phyloP scores from a whole-genome alignment of 306 rosid species.

The Prunus persica region Prunus_persica_NCBIv2 NC_034013.1:9780001-9780500 shows the following conservation, averaged over 20 bases:
- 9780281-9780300: constrained; percentile 16
- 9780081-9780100: constrained; percentile 3
- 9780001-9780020: constrained; percentile 33
- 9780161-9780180: constrained; percentile 11
- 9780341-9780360: not conserved
- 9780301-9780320: not conserved
- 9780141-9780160: constrained; percentile 6
- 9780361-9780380: constrained; percentile 26
- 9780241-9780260: constrained; percentile 25
- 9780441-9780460: not conserved
- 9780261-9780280: constrained; percentile 11
- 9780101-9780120: not conserved
- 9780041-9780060: not conserved
- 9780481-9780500: not conserved
- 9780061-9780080: constrained; percentile 18
- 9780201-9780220: constrained; percentile 7
- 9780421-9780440: constrained; percentile 28
- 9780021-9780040: constrained; percentile 5
- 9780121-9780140: constrained; percentile 1
- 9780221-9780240: constrained; percentile 32
- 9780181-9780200: constrained; percentile 6
- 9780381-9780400: constrained; percentile 29
- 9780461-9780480: not conserved
- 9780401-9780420: constrained; percentile 28
- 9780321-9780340: not conserved